Evolutionary conservation across 495 filamentous ascomycete genomes (phyloP).

Genomic region (Daldinia vernicosa): DNA sequence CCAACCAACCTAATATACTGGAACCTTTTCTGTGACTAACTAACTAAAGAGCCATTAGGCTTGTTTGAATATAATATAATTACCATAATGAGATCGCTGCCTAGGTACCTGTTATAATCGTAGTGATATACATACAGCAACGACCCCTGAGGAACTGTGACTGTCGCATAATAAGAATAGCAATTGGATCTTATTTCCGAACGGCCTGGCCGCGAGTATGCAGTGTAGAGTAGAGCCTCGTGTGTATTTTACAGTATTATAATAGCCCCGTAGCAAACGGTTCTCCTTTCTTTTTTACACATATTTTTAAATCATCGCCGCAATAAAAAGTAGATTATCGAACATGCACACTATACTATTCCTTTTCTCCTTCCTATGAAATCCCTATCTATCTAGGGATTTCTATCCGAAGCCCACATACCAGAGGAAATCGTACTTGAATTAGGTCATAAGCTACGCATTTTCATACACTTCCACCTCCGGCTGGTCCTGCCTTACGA

Average conservation of each 20-base stretch:
- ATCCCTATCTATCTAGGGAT: neutral
- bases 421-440: neutral
- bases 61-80: too few relatives aligned
- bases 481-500: constrained; percentile 38
- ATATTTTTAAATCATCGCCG: neutral
- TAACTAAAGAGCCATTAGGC: neutral
- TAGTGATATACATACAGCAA: too few relatives aligned
- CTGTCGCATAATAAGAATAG: too few relatives aligned
- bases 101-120: too few relatives aligned
- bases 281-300: neutral
- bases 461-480: constrained; percentile 41
- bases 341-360: neutral
- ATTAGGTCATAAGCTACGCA: neutral
- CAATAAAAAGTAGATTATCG: neutral
- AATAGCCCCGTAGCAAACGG: too few relatives aligned
- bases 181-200: too few relatives aligned
- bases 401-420: neutral
- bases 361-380: neutral
- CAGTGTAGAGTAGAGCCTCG: too few relatives aligned
- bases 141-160: too few relatives aligned
- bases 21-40: neutral
- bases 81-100: too few relatives aligned
- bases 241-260: too few relatives aligned
- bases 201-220: too few relatives aligned
- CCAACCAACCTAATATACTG: neutral